phyloP scores from a whole-genome alignment of 768 basidiomycete species.

The Suillus fuscotomentosus region DNA sequence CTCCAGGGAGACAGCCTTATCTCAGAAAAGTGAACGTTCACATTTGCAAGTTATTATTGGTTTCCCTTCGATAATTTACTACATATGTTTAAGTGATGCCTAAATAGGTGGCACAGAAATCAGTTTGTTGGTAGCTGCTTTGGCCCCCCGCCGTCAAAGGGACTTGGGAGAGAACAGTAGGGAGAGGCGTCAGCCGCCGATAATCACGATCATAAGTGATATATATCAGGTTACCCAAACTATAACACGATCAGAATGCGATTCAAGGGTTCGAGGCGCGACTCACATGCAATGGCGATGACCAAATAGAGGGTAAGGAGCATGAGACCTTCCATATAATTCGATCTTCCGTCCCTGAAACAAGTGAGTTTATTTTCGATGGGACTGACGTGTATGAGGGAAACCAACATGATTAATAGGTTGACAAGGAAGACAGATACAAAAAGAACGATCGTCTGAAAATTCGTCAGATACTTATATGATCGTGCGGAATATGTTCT shows the following conservation, averaged over 20 bases:
- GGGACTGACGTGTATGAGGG: not conserved
- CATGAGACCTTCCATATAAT: slow-evolving; percentile 94
- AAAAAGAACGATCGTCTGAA: slow-evolving; percentile 78
- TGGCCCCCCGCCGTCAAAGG: not conserved
- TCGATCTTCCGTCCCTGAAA: slow-evolving; percentile 74
- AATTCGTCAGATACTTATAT: not conserved
- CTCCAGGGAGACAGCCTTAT: slow-evolving; percentile 71
- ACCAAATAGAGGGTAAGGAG: slow-evolving; percentile 34
- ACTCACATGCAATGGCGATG: slow-evolving; percentile 40
- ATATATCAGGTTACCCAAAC: slow-evolving; percentile 11
- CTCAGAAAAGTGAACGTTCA: slow-evolving; percentile 13
- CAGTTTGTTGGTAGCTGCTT: not conserved
- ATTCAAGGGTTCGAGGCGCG: not conserved
- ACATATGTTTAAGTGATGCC: not conserved
- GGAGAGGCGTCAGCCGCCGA: not conserved
- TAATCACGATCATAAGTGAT: not conserved
- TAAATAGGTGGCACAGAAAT: not conserved
- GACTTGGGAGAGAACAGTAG: not conserved
- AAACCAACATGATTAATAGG: slow-evolving; percentile 67
- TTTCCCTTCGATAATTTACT: not conserved
- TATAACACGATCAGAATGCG: not conserved
- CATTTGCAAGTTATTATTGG: not conserved
- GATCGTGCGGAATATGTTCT: not conserved
- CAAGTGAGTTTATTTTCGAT: slow-evolving; percentile 5
- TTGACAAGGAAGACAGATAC: slow-evolving; percentile 88